Evolutionary conservation across 768 basidiomycete species (phyloP), one percentile per base, ranked within the genome.

Genomic region (Collybia sordida): DNA sequence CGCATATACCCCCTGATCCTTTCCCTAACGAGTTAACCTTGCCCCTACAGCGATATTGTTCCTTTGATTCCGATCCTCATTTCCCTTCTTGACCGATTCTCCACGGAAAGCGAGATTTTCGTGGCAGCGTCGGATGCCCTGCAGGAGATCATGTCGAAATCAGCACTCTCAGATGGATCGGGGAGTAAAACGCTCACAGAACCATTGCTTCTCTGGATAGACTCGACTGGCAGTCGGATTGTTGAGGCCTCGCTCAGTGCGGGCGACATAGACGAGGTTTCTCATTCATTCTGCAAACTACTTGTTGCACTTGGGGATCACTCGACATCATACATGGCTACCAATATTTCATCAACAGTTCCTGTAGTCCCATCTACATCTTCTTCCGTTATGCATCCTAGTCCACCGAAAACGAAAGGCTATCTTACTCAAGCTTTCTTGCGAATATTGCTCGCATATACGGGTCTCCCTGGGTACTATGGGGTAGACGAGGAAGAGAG

Each of bases 401-500:
- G 41, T 21, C 51, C 58, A 21, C 24, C 52, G 22, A 62, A 71
- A 38, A 73, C 76, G 1, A 73, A 74, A 50, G 73, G 70, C 0
- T 73, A 80, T 12, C 73, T 86, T 11, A 76, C 81, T 0, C 93
- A 94, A 57, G 78, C 74, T 0, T 91, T 89, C 59, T 70, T 98
- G 2, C 77, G 80, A 4, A 65, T 90, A 9, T 63, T 95, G 42
- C 68, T 97, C 17, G 77, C 83, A 15, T 88, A 89, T 53, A 91
- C 90, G 0, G 85, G 83, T 1, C 66, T 73, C 8, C 82, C 85
- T 0, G 92, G 91, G 0, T 83, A 81, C 52, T 91, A 86, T 60
- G 90, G 88, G 1, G 78, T 81, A 0, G 93, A 95, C 41, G 94
- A 95, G 63, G 88, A 91, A 42, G 86, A 90, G 61, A 93, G 90